Evolutionary conservation across 805 yeast genomes (phyloP).

Genomic region (Candida maris): DNA sequence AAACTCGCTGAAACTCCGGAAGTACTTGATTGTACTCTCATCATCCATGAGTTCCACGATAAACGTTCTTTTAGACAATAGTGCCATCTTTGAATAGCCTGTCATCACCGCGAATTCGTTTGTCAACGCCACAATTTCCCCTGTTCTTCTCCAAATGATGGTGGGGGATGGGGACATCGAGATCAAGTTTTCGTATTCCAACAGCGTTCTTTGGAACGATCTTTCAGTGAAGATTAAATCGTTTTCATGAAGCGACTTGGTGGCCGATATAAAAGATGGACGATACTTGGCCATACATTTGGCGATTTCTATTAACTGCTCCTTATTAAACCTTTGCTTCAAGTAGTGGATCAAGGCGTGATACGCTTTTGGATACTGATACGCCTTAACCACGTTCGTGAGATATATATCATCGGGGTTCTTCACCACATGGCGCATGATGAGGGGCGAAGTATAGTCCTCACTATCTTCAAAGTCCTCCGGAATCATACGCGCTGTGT

Average conservation of each 20-base stretch:
- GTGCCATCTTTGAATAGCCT: conserved; percentile 55
- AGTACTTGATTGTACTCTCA: conserved; percentile 66
- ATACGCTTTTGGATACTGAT: conserved; percentile 60
- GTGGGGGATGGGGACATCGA: conserved; percentile 72
- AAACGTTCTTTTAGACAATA: conserved; percentile 58
- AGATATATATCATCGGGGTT: conserved; percentile 47
- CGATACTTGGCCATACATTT: conserved; percentile 63
- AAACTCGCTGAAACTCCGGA: conserved; percentile 63
- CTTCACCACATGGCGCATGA: conserved; percentile 53
- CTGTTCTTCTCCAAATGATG: conserved; percentile 81
- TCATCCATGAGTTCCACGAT: conserved; percentile 84
- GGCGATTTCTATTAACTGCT: conserved; percentile 40
- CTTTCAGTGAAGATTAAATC: conserved; percentile 63
- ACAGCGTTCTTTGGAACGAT: conserved; percentile 51
- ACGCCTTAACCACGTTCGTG: conserved; percentile 41
- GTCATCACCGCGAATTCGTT: conserved; percentile 70
- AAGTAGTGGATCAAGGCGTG: conserved; percentile 57
- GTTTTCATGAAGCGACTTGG: conserved; percentile 66
- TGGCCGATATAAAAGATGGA: conserved; percentile 75
- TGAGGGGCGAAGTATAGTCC: conserved; percentile 55
- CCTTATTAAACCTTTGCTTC: conserved; percentile 45
- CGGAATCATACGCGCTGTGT: conserved; percentile 44
- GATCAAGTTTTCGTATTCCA: conserved; percentile 54
- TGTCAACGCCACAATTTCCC: conserved; percentile 77
- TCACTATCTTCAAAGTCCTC: conserved; percentile 35